phyloP scores from a whole-genome alignment of 148 eudicot species.

The Oxyria digyna region DNA sequence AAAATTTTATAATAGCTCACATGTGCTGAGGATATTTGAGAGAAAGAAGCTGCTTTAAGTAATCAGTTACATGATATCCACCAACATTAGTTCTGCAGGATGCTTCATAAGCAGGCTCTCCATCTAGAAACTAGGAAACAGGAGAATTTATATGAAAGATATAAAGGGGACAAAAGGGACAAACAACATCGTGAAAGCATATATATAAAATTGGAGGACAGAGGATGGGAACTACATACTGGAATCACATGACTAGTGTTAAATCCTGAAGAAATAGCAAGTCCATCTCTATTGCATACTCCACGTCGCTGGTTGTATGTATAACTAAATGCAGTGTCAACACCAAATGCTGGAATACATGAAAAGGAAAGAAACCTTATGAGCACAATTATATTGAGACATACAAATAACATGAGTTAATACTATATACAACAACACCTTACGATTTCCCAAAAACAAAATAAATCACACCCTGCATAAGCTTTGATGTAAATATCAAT shows the following conservation, averaged over 20 bases:
- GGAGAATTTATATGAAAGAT: background rate
- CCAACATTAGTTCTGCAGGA: constrained; percentile 95
- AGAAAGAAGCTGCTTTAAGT: constrained; percentile 91
- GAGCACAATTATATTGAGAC: background rate
- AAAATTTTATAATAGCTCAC: constrained; percentile 32
- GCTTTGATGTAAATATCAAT: background rate
- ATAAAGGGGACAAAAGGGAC: background rate
- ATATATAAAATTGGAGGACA: constrained; percentile 2
- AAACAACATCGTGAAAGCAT: background rate
- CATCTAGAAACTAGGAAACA: constrained; percentile 59
- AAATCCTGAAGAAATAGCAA: constrained; percentile 78
- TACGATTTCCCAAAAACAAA: background rate
- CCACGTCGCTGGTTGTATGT: constrained; percentile 74
- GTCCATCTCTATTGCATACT: constrained; percentile 64
- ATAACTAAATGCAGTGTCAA: constrained; percentile 95
- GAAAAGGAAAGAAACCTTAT: background rate
- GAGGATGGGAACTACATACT: constrained; percentile 27
- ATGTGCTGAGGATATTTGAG: constrained; percentile 88
- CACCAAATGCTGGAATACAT: constrained; percentile 66
- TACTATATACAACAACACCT: background rate
- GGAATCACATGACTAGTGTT: constrained; percentile 90
- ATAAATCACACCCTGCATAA: background rate
- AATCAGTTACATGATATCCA: constrained; percentile 93
- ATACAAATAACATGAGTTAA: background rate
- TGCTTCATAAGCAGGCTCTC: constrained; percentile 93